phyloP scores from a whole-genome alignment of 1,139 yeast species.

The Yarrowia galli region DNA sequence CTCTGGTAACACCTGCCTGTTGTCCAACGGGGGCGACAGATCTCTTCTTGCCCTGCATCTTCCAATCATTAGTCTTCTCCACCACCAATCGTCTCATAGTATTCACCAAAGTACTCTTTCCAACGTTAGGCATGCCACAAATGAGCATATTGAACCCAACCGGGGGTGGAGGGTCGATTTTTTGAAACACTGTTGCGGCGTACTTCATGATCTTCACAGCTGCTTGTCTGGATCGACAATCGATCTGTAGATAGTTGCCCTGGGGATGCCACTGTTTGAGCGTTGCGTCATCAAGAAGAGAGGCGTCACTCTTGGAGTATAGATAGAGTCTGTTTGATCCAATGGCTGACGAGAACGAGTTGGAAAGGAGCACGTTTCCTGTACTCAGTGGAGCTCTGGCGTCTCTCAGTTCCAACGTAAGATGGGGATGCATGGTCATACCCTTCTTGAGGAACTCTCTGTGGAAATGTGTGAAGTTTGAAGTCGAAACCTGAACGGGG shows the following conservation, averaged over 20 bases:
- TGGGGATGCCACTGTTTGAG: conserved; percentile 62
- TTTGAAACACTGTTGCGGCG: conserved; percentile 51
- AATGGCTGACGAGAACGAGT: conserved; percentile 31
- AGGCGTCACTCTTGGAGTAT: conserved; percentile 60
- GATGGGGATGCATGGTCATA: conserved; percentile 53
- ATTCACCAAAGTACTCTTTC: conserved; percentile 90
- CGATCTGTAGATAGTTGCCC: conserved; percentile 66
- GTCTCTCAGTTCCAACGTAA: conserved; percentile 85
- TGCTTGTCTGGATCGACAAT: conserved; percentile 63
- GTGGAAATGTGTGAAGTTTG: conserved; percentile 94
- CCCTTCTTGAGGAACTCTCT: conserved; percentile 70
- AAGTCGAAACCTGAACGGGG: conserved; percentile 67
- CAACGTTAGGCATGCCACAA: conserved; percentile 98
- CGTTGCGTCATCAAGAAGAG: conserved; percentile 17
- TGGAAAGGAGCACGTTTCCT: conserved; percentile 74
- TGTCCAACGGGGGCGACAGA: conserved; percentile 85
- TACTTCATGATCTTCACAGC: conserved; percentile 60
- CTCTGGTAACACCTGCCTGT: conserved; percentile 88
- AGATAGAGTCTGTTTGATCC: conserved; percentile 46
- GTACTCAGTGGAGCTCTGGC: conserved; percentile 88
- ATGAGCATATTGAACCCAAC: conserved; percentile 78
- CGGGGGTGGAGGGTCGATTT: conserved; percentile 68
- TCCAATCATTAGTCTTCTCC: conserved; percentile 42
- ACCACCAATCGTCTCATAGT: conserved; percentile 68
- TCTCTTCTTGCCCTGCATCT: conserved; percentile 41